These are phyloP conservation scores for Xylaria sp. DNA, from an alignment of 2,329 filamentous ascomycete species.

Conservation along the genomic window DNA sequence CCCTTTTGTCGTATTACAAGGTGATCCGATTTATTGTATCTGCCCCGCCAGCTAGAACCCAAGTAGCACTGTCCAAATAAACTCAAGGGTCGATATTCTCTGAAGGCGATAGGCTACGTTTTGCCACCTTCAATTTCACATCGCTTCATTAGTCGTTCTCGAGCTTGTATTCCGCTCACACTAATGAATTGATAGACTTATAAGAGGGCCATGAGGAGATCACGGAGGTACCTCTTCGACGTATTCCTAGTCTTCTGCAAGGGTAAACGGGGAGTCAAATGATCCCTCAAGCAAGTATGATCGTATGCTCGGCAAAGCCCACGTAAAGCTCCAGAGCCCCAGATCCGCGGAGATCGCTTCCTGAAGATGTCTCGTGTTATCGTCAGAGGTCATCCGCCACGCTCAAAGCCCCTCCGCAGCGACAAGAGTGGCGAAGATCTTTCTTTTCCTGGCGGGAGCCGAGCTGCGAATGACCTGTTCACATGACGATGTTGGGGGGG, in stretches of 20 bases:
- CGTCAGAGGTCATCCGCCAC: constrained; percentile 16
- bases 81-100: background rate
- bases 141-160: background rate
- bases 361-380: constrained; percentile 2
- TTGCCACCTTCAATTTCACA: background rate
- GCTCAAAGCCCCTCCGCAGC: constrained; percentile 11
- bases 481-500: constrained; percentile 19
- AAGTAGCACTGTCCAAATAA: too few relatives aligned
- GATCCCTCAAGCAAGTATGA: background rate
- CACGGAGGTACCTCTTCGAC: background rate
- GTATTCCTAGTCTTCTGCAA: background rate
- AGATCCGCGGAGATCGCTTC: background rate
- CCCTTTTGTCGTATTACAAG: too few relatives aligned
- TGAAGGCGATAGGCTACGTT: background rate
- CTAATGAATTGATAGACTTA: background rate
- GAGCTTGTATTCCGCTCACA: background rate
- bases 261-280: background rate
- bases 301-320: background rate
- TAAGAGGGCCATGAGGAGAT: background rate
- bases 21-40: background rate
- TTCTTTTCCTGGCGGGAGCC: constrained; percentile 17
- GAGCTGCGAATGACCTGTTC: constrained; percentile 24
- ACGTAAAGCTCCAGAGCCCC: background rate
- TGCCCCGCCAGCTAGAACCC: background rate
- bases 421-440: constrained; percentile 28